These are phyloP conservation scores for Inga oerstediana DNA, from an alignment of 306 rosid genomes.

Conservation along the genomic window DNA sequence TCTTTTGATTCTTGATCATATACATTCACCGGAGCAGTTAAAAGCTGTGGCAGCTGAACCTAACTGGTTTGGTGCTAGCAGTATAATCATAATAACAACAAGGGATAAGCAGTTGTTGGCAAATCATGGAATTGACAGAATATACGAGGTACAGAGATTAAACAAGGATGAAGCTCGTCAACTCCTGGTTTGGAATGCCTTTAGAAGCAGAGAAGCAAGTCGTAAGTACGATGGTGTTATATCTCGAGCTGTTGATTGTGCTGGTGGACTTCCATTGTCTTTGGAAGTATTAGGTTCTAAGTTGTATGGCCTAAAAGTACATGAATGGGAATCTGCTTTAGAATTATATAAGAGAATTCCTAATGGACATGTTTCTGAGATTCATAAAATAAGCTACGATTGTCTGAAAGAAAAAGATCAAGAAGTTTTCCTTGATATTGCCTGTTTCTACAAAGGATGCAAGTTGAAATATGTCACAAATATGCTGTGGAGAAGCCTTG, in stretches of 20 bases:
- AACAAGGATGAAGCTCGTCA: not conserved
- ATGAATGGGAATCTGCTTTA: not conserved
- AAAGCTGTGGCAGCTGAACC: too few relatives aligned
- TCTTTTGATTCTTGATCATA: too few relatives aligned
- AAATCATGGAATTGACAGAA: too few relatives aligned
- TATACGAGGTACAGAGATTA: not conserved
- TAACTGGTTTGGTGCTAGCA: too few relatives aligned
- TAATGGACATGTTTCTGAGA: not conserved
- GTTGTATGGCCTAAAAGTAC: not conserved
- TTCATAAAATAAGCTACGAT: conserved; percentile 1
- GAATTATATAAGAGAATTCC: not conserved
- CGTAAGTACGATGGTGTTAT: not conserved
- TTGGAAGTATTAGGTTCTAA: not conserved
- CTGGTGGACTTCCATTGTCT: not conserved
- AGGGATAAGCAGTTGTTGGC: too few relatives aligned
- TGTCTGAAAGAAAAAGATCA: not conserved
- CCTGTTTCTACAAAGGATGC: not conserved
- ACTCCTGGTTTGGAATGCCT: not conserved
- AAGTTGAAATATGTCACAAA: not conserved
- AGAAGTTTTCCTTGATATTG: not conserved
- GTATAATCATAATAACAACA: too few relatives aligned
- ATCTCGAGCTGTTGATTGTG: not conserved
- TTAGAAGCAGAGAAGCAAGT: not conserved
- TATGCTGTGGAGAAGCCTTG: not conserved
- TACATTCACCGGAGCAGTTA: too few relatives aligned